Evolutionary conservation across 441 rosid genomes (phyloP), one percentile per base, ranked within the genome.

Genomic region (Adansonia gregorii): DNA sequence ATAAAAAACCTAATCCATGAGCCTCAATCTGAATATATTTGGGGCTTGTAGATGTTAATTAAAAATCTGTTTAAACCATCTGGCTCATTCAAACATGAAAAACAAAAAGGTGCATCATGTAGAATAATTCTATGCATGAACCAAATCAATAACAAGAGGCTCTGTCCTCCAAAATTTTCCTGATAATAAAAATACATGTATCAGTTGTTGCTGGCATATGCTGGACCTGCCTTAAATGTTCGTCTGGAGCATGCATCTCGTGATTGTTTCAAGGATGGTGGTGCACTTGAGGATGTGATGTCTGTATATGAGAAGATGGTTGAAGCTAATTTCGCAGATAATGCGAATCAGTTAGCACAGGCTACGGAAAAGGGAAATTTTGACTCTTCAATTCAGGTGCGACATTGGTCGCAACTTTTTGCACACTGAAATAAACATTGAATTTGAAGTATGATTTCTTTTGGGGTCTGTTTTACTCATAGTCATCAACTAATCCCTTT

Each of bases 221-320:
- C 97, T 83, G 99, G 98, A 81, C 94, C 97, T 65, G 86, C 93
- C 67, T 94, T 97, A 79, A 91, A 89, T 82, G 85, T 94, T 67
- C 89, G 98, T 11, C 88, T 95, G 68, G 99, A 95, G 85, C 86
- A 17, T 71, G 84, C 76, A 75, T 82, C 89, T 17, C 60, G 81
- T 51, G 87, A 92, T 84, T 55, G 85, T 83, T 88, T 91, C 74
- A 69, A 71, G 46, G 86, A 76, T 79, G 94, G 93, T 76, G 91
- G 89, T 80, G 99, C 95, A 41, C 87, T 90, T 63, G 92, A 92
- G 73, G 95, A 95, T 82, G 85, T 91, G 67, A 78, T 87, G 85
- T 90, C 97, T 35, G 54, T 88, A 31, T 92, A 87, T 78, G 97
- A 91, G 84, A 83, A 84, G 51, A 59, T 81, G 78, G 80, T 51